A percentile compares a stretch with the other conserved stretches of the same genome.
Evolutionary conservation across 371 early-diverging fungal species (phyloP).

Genomic region (Batkoa obscura): DNA sequence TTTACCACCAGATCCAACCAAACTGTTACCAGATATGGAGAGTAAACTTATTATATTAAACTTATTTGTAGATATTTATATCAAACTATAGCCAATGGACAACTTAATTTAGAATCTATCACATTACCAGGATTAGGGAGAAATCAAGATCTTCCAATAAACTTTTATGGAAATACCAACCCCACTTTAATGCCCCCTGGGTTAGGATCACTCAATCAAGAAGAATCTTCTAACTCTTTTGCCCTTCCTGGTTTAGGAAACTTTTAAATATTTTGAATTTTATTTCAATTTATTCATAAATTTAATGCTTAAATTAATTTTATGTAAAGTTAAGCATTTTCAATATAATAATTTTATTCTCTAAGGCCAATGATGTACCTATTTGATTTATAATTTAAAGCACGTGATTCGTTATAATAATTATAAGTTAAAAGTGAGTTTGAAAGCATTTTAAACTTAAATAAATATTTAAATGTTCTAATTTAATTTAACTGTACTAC

Average conservation of each 20-base stretch:
- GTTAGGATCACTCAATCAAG: background rate
- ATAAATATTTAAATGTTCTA: too few species aligned
- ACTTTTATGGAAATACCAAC: background rate
- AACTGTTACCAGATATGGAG: background rate
- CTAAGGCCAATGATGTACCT: too few species aligned
- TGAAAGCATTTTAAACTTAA: too few species aligned
- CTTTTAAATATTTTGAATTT: background rate
- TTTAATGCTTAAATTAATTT: too few species aligned
- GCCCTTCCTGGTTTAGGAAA: background rate
- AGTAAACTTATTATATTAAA: background rate
- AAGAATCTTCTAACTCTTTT: too few species aligned
- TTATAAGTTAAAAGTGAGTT: too few species aligned
- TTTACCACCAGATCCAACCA: background rate
- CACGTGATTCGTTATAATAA: too few species aligned
- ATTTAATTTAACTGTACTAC: too few species aligned
- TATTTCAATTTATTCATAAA: too few species aligned
- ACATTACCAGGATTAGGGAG: background rate
- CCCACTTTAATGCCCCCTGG: background rate
- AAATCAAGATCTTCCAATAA: background rate
- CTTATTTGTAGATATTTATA: background rate
- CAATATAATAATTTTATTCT: too few species aligned
- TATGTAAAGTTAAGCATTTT: too few species aligned
- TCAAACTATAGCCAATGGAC: background rate
- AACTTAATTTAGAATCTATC: background rate
- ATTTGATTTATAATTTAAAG: too few species aligned